Conservation (phyloP, 768 basidiomycete genomes). For the Polyporus arcularius region DNA sequence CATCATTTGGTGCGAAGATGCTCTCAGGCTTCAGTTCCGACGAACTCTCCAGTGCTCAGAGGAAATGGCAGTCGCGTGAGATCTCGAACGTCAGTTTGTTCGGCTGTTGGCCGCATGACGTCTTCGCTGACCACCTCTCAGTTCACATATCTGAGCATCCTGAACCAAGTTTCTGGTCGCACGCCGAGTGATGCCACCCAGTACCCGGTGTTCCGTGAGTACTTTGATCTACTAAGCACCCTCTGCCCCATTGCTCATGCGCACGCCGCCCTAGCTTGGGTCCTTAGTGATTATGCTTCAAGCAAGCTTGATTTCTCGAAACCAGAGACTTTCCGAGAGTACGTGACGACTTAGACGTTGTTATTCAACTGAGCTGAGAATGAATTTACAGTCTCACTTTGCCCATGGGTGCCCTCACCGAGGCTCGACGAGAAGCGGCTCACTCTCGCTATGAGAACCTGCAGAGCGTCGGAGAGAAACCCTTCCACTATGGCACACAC, state of each 20-base stretch:
- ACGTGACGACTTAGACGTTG: constrained; percentile 30
- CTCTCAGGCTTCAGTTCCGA: constrained; percentile 54
- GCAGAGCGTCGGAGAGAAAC: constrained; percentile 78
- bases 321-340: constrained; percentile 74
- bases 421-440: constrained; percentile 74
- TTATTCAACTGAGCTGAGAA: not conserved
- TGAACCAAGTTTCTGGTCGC: constrained; percentile 91
- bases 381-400: constrained; percentile 58
- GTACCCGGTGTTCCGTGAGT: constrained; percentile 86
- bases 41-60: constrained; percentile 69
- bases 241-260: not conserved
- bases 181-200: constrained; percentile 95
- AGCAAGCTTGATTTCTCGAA: constrained; percentile 62
- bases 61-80: constrained; percentile 86
- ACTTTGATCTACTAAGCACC: not conserved
- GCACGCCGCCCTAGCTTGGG: constrained; percentile 65
- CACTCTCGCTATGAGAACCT: constrained; percentile 72
- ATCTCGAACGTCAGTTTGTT: constrained; percentile 76
- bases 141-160: constrained; percentile 87
- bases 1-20: constrained; percentile 42
- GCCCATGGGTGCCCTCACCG: constrained; percentile 90
- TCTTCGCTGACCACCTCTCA: constrained; percentile 27
- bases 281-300: constrained; percentile 83
- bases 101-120: not conserved
- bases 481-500: constrained; percentile 94